Base-by-base conservation (phyloP, 164 flowering plant species). In the Kingdonia uniflora region DNA sequence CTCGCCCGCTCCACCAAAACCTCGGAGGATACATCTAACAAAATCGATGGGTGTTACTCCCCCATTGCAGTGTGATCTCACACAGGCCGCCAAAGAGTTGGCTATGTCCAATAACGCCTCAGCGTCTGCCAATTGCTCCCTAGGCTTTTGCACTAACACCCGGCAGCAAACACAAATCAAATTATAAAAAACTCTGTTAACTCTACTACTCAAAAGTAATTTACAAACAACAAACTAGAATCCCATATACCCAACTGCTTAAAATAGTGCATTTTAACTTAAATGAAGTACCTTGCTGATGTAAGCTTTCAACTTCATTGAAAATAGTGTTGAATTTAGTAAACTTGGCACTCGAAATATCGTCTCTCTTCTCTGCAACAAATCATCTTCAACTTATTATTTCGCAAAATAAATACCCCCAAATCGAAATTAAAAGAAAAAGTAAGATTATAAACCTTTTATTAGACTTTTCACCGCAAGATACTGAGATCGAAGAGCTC, bases 81-180 rank as follows among this genome's bases (percentile, higher is more conserved):
- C 48, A 44, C 22, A 44, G 2, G 12, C 0, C 0, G 20, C 20
- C 48, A 44, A 44, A 5, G 16, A 17, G 1, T 13, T 44, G 4
- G 3, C 16, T 16, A 44, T 1, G 23, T 44, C 48, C 14, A 16
- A 2, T 17, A 44, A 1, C 4, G 48, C 48, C 22, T 44, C 48
- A 44, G 48, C 48, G 19, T 44, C 48, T 13, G 48, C 48, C 12
- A 44, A 20, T 44, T 44, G 48, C 16, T 44, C 48, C 16, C 48
- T 44, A 5, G 48, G 48, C 48, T 19, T 44, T 44, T 44, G 48
- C 14, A 44, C 57, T 7, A 6, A 17, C 17, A 44, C 21, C 48
- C 44, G 6, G 16, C 11, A 14, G 16, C 14, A 4, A 41, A 5
- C 13, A 41, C 13, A 41, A 12, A 41, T 4, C 5, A 41, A 41